Base-by-base conservation (phyloP, 306 rosid species). In the Begonia peltatifolia region DNA sequence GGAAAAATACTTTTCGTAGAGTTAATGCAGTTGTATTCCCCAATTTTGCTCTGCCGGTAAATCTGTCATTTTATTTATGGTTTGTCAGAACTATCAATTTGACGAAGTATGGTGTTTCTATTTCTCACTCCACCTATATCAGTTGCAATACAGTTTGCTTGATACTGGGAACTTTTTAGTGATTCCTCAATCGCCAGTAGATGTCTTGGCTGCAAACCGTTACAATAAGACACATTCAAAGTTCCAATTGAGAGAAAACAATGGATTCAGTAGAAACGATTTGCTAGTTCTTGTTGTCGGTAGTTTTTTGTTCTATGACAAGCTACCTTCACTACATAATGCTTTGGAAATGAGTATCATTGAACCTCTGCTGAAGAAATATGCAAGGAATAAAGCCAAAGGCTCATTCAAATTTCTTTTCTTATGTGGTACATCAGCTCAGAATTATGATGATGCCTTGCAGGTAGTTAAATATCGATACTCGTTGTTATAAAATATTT, bases 141-240 rank as follows among this genome's bases (percentile, higher is more conserved):
- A 90, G 99, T 83, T 90, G 99, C 60, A 86, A 64, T 81, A 90
- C 61, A 76, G 86, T 71, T 70, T 65, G 58, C 82, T 90, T 55
- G 99, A 90, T 66, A 66, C 88, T 58, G 95, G 99, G 75, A 90
- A 90, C 76, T 90, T 80, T 71, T 71, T 79, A 63, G 94, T 90
- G 72, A 77, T 90, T 74, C 95, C 80, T 53, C 95, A 95, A 65
- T 90, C 99, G 43, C 99, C 95, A 11, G 63, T 76, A n/a, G 95
- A 90, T 73, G 80, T 64, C 47, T 90, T 94, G 99, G 77, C 76
- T 71, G 88, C 83, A 7, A 86, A 86, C 69, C 73, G 64, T 62
- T 86, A 79, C 72, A 61, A 59, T 51, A 83, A 71, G 71, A 65
- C 72, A 61, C 88, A 86, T 58, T 68, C 74, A 59, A 90, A 76